Percentiles rank a stretch among this genome's conserved stretches.
Evolutionary conservation across 768 basidiomycete species (phyloP).

Genomic region (Pholiota conissans): DNA sequence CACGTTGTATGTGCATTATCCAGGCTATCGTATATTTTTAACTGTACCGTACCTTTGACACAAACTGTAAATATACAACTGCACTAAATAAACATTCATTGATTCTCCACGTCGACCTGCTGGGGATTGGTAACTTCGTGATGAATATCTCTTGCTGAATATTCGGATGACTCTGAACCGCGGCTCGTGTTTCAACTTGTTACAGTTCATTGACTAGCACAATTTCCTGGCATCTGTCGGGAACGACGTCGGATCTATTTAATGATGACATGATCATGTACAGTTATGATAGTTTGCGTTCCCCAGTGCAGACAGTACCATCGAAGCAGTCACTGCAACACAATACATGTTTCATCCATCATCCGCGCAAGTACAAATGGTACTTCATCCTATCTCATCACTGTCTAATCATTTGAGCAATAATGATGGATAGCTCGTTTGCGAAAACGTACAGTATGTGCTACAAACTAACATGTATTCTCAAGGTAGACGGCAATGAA

Average conservation of each 20-base stretch:
- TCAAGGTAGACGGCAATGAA: no score
- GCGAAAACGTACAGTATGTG: no score
- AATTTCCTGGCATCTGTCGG: neutral
- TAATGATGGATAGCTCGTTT: neutral
- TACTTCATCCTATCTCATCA: neutral
- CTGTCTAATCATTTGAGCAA: no score
- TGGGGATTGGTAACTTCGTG: no score
- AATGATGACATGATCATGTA: neutral
- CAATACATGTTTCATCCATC: neutral
- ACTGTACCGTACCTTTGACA: neutral
- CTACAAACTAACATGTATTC: no score
- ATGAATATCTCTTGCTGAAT: no score
- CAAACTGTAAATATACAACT: neutral
- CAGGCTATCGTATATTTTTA: neutral
- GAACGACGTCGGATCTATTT: neutral
- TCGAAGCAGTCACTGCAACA: no score
- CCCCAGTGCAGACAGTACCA: neutral
- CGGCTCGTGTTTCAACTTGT: neutral
- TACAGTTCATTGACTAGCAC: no score
- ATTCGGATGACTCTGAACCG: no score
- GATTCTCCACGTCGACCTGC: no score
- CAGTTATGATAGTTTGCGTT: neutral
- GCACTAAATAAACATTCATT: no score
- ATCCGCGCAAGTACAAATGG: neutral
- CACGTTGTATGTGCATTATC: neutral